Percentiles rank a stretch among this genome's conserved stretches.
These are phyloP conservation scores for Iberis pinnata DNA, from an alignment of 345 rosid species.

Conservation along the genomic window DNA sequence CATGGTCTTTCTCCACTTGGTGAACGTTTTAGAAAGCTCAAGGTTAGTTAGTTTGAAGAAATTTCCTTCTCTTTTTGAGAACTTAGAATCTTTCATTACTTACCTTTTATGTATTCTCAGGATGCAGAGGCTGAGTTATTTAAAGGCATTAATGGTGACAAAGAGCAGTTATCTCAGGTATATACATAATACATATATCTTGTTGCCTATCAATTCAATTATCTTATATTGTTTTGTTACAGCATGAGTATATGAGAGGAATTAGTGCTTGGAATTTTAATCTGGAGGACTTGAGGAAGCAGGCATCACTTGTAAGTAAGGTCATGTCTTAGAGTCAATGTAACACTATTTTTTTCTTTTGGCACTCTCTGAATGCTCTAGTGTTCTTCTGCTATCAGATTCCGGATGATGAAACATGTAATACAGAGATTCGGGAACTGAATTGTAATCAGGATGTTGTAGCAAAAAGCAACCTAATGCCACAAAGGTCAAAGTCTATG, in stretches of 20 bases:
- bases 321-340: slow-evolving; percentile 9
- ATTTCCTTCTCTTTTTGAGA: slow-evolving; percentile 3
- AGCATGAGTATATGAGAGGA: slow-evolving; percentile 77
- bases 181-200: background rate
- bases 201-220: no score
- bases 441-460: slow-evolving; percentile 23
- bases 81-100: background rate
- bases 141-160: slow-evolving; percentile 56
- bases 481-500: slow-evolving; percentile 39
- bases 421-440: slow-evolving; percentile 36
- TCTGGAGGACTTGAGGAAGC: slow-evolving; percentile 64
- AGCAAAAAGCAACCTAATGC: slow-evolving; percentile 36
- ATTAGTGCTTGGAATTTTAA: slow-evolving; percentile 87
- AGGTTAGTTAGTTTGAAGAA: slow-evolving; percentile 41
- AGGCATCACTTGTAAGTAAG: slow-evolving; percentile 63
- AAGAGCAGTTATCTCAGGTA: slow-evolving; percentile 79
- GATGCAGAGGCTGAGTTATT: slow-evolving; percentile 26
- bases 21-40: slow-evolving; percentile 59
- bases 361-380: slow-evolving; percentile 5
- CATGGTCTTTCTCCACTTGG: slow-evolving; percentile 67
- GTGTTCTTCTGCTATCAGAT: slow-evolving; percentile 45
- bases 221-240: slow-evolving; percentile 20
- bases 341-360: slow-evolving; percentile 28
- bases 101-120: background rate
- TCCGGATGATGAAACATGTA: slow-evolving; percentile 41